A percentile compares a stretch with the other conserved stretches of the same genome.
Evolutionary conservation across 2,329 filamentous ascomycete genomes (phyloP).

Genomic region (Aspergillus aculeatus): DNA sequence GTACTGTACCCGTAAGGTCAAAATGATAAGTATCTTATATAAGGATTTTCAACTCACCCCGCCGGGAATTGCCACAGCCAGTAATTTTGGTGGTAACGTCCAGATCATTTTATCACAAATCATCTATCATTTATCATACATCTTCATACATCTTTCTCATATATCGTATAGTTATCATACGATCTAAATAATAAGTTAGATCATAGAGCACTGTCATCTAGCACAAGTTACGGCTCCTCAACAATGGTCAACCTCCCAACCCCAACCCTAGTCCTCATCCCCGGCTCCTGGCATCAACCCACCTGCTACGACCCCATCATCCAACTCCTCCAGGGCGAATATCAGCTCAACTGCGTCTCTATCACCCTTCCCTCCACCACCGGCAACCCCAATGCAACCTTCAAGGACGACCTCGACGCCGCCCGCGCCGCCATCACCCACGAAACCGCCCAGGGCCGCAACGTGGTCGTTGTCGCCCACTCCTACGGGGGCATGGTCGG

Average conservation of each 20-base stretch:
- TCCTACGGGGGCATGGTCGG: slow-evolving; percentile 52
- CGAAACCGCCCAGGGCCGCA: slow-evolving; percentile 38
- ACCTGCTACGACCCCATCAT: slow-evolving; percentile 40
- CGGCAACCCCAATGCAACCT: slow-evolving; percentile 36
- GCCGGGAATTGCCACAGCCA: no score
- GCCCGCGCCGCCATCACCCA: slow-evolving; percentile 36
- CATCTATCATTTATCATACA: no score
- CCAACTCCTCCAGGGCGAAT: slow-evolving; percentile 32
- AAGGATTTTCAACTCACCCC: no score
- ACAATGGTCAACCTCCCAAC: slow-evolving; percentile 26
- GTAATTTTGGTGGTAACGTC: no score
- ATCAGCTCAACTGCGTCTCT: slow-evolving; percentile 33
- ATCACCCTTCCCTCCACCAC: slow-evolving; percentile 44
- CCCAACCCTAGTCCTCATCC: slow-evolving; percentile 48
- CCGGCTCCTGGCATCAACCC: slow-evolving; percentile 50
- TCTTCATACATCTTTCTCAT: no score
- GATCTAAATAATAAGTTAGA: no score
- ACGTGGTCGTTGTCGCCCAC: slow-evolving; percentile 51
- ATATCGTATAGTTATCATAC: no score
- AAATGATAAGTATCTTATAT: no score
- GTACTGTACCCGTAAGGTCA: no score
- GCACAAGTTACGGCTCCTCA: neutral
- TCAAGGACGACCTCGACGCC: slow-evolving; percentile 45
- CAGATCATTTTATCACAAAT: no score
- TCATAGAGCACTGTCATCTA: no score